phyloP scores from a whole-genome alignment of 1,284 basidiomycete genomes.

The Cryptococcus sp. region DNA sequence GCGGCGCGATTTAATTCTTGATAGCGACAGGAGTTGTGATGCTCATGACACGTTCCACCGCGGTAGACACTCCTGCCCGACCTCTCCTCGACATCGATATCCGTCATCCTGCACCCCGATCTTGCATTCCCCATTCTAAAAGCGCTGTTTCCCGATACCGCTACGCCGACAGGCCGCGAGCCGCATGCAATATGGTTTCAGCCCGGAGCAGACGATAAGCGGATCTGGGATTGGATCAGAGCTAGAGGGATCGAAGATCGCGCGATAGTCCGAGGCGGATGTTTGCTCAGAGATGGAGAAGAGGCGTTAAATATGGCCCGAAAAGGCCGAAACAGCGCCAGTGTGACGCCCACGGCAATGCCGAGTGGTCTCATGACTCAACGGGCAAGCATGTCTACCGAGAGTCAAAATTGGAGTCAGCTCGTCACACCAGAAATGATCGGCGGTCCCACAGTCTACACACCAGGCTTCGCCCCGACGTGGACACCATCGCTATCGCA shows the following conservation, averaged over 20 bases:
- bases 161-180: slow-evolving; percentile 43
- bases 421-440: too few species aligned
- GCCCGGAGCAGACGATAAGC: slow-evolving; percentile 72
- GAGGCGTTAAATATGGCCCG: slow-evolving; percentile 18
- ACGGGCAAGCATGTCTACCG: too few species aligned
- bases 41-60: slow-evolving; percentile 51
- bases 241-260: slow-evolving; percentile 62
- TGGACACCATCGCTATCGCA: too few species aligned
- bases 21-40: neutral
- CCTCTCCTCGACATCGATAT: slow-evolving; percentile 71
- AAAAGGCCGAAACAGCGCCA: slow-evolving; percentile 49
- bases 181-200: slow-evolving; percentile 79
- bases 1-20: neutral
- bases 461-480: too few species aligned
- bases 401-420: too few species aligned
- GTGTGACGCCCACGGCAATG: too few species aligned
- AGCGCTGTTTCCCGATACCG: slow-evolving; percentile 56
- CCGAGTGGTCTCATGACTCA: too few species aligned
- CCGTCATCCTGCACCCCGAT: slow-evolving; percentile 73
- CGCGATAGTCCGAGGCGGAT: slow-evolving; percentile 72
- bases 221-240: slow-evolving; percentile 59
- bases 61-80: slow-evolving; percentile 62
- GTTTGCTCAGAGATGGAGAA: slow-evolving; percentile 71
- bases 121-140: slow-evolving; percentile 52
- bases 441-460: too few species aligned